These are phyloP conservation scores for Xylaria sp. DNA, from an alignment of 2,329 filamentous ascomycete species.

Conservation along the genomic window DNA sequence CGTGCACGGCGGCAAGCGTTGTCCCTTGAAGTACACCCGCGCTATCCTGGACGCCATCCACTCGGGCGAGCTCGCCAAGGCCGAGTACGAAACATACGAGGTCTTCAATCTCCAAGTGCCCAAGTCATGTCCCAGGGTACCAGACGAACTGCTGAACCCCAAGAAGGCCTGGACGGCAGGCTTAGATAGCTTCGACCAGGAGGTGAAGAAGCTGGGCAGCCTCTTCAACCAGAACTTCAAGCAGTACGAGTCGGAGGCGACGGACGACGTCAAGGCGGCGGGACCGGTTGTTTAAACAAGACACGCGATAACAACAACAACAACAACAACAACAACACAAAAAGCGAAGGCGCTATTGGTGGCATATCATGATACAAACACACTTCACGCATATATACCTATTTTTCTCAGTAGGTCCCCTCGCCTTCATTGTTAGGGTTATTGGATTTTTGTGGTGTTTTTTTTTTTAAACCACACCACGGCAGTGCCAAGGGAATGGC, in stretches of 20 bases:
- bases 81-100: slow-evolving; percentile 93
- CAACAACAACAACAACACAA: no score
- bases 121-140: slow-evolving; percentile 88
- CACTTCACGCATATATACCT: slow-evolving; percentile 22
- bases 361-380: slow-evolving; percentile 33
- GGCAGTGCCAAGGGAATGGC: slow-evolving; percentile 33
- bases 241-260: slow-evolving; percentile 90
- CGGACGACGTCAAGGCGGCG: slow-evolving; percentile 79
- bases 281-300: slow-evolving; percentile 59
- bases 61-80: slow-evolving; percentile 92
- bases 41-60: slow-evolving; percentile 99
- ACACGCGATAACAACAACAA: no score
- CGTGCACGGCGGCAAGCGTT: slow-evolving; percentile 92
- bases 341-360: slow-evolving; percentile 36
- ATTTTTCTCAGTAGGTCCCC: slow-evolving; percentile 44
- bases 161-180: slow-evolving; percentile 90
- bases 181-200: slow-evolving; percentile 81
- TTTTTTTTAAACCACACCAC: slow-evolving; percentile 9
- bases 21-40: slow-evolving; percentile 98
- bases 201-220: slow-evolving; percentile 88
- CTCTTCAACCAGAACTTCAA: slow-evolving; percentile 98
- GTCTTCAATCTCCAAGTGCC: slow-evolving; percentile 98
- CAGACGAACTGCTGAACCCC: slow-evolving; percentile 92
- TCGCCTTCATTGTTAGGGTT: slow-evolving; percentile 25
- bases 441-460: slow-evolving; percentile 11